Base-by-base conservation (phyloP, 345 rosid genomes). In the Eucalyptus guilfoylei region DNA sequence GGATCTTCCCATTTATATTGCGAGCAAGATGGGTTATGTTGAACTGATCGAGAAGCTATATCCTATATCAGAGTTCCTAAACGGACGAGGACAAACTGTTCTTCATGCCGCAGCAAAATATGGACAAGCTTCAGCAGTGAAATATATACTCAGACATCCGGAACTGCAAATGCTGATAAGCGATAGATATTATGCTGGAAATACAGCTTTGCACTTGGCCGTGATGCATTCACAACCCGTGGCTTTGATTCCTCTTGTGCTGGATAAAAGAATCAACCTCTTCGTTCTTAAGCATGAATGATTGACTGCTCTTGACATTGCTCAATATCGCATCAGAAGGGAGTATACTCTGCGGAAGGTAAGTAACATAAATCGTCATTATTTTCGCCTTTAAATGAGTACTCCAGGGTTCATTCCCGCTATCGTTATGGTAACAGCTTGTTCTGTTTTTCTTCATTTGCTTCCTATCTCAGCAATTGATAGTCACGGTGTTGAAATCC, bases 61-160 rank as follows among this genome's bases (percentile, higher is more conserved):
- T 30, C 37, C 17, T 3, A 2, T 4, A n/a, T n/a, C 76, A 1
- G 9, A 2, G 3, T 3, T 64, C 2, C 16, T 2, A 14, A 64
- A 64, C 1, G 4, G 4, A 34, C 72, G 9, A 30, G 72, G 72
- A 2, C 19, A n/a, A n/a, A 64, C 37, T 9, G 37, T n/a, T 64
- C 72, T 64, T 64, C 72, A 64, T 7, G 37, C 14, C 2, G 72
- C 19, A 7, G 19, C 10, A 64, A n/a, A n/a, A 14, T 64, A 64
- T 7, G 72, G 37, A 34, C n/a, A 32, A 28, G 4, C 9, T 64
- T 64, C 72, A 4, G 19, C 10, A 64, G 37, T 64, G 37, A 64
- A 34, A 64, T 7, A n/a, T 14, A n/a, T 64, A 14, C 72, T 64
- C 72, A n/a, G 9, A 14, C 37, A 64, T 14, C 5, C 10, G n/a